Evolutionary conservation across 2,329 filamentous ascomycete species (phyloP).

Genomic region (Ciborinia camelliae): DNA sequence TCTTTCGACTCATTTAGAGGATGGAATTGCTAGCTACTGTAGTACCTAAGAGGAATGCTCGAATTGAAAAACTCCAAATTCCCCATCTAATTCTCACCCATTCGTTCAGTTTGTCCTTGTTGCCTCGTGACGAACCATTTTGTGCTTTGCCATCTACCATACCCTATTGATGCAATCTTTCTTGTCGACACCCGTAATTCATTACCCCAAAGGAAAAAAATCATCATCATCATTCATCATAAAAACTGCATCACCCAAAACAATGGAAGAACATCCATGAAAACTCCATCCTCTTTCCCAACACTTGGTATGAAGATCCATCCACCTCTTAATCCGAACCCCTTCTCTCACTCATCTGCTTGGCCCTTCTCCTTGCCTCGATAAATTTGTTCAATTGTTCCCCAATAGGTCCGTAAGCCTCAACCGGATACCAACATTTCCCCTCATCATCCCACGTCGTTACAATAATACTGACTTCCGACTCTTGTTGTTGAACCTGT

Average conservation of each 20-base stretch:
- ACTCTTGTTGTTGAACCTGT: conserved; percentile 16
- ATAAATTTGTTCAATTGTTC: conserved; percentile 20
- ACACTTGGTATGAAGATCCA: conserved; percentile 14
- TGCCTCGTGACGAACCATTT: conserved; percentile 12
- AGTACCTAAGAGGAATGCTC: not conserved
- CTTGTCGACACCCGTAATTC: not conserved
- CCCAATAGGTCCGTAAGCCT: conserved; percentile 19
- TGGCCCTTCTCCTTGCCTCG: conserved; percentile 14
- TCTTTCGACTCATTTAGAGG: conserved; percentile 14
- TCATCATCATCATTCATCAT: conserved; percentile 11
- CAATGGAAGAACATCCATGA: not conserved
- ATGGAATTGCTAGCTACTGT: conserved; percentile 14
- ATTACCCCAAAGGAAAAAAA: conserved; percentile 2
- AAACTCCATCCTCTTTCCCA: conserved; percentile 16
- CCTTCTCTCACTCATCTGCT: conserved; percentile 9
- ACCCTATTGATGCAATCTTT: conserved; percentile 8
- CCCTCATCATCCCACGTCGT: conserved; percentile 21
- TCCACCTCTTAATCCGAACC: not conserved
- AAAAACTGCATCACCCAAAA: not conserved
- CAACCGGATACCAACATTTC: conserved; percentile 21
- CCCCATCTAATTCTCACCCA: conserved; percentile 2
- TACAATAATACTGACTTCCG: conserved; percentile 22
- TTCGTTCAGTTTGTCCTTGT: conserved; percentile 5
- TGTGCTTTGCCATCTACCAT: conserved; percentile 5
- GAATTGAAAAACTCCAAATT: conserved; percentile 1